These are phyloP conservation scores for Pezicula neosporulosa DNA, from an alignment of 2,329 filamentous ascomycete species.

Conservation along the genomic window DNA sequence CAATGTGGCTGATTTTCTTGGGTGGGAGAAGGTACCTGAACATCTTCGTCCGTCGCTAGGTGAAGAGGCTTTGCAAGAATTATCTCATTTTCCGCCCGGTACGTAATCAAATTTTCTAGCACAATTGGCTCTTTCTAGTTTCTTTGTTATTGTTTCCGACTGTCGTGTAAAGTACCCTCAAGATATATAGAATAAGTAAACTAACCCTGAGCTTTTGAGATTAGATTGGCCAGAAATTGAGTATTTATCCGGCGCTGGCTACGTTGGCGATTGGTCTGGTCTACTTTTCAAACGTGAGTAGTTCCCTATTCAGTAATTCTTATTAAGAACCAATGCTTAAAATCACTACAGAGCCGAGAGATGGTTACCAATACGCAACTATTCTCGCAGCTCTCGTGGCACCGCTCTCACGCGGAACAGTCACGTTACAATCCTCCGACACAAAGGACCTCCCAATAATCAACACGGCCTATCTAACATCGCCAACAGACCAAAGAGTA, in stretches of 20 bases:
- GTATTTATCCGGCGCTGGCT: conserved; percentile 9
- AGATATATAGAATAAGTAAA: no score
- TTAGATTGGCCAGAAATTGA: conserved; percentile 6
- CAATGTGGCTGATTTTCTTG: conserved; percentile 11
- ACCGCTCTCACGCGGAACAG: conserved; percentile 39
- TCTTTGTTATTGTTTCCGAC: no score
- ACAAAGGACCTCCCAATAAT: conserved; percentile 32
- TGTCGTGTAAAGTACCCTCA: no score
- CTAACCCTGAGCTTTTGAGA: no score
- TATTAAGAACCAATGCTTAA: background rate
- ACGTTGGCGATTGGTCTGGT: conserved; percentile 6
- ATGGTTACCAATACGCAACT: conserved; percentile 31
- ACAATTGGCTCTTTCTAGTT: no score
- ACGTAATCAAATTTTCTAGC: no score
- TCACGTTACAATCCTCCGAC: conserved; percentile 35
- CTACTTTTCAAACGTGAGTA: background rate
- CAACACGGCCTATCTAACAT: conserved; percentile 42
- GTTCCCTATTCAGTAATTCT: conserved; percentile 1
- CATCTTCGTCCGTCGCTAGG: background rate
- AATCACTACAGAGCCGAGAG: conserved; percentile 10
- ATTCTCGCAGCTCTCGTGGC: conserved; percentile 33
- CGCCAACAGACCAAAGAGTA: conserved; percentile 39
- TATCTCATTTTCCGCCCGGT: conserved; percentile 2
- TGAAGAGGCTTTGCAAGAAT: background rate
- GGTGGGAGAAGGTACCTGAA: conserved; percentile 16